These are phyloP conservation scores for Pestalotiopsis sp. DNA, from an alignment of 2,329 filamentous ascomycete genomes.

Conservation along the genomic window DNA sequence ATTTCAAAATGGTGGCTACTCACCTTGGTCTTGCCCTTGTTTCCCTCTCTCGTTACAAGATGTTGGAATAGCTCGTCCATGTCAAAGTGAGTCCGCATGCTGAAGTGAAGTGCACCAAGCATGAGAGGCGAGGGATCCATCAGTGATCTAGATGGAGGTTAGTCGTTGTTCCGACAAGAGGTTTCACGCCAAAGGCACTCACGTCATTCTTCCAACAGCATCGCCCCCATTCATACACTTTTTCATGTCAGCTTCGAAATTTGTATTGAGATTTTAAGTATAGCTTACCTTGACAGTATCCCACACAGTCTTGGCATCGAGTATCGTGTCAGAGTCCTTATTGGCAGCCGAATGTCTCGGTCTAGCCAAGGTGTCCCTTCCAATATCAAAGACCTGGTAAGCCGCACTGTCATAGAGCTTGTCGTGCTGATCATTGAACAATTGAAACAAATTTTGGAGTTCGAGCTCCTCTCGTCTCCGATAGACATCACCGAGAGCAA, in stretches of 20 bases:
- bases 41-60: conserved; percentile 49
- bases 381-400: conserved; percentile 60
- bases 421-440: conserved; percentile 23
- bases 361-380: conserved; percentile 43
- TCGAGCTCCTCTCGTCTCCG: conserved; percentile 6
- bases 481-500: conserved; percentile 8
- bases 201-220: conserved; percentile 58
- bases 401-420: conserved; percentile 48
- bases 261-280: too few relatives aligned
- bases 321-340: conserved; percentile 36
- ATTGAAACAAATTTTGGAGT: background rate
- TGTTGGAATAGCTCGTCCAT: conserved; percentile 62
- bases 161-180: background rate
- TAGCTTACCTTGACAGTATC: conserved; percentile 32
- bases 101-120: conserved; percentile 60
- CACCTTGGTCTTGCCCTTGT: conserved; percentile 42
- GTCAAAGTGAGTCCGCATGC: conserved; percentile 59
- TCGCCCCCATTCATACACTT: conserved; percentile 36
- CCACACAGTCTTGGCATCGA: conserved; percentile 45
- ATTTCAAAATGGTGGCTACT: background rate
- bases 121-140: conserved; percentile 59
- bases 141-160: background rate
- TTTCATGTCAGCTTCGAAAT: conserved; percentile 10
- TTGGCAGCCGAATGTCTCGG: conserved; percentile 36
- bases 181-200: conserved; percentile 32